phyloP scores from a whole-genome alignment of 129 eudicot genomes.

The Lonicera japonica region DNA sequence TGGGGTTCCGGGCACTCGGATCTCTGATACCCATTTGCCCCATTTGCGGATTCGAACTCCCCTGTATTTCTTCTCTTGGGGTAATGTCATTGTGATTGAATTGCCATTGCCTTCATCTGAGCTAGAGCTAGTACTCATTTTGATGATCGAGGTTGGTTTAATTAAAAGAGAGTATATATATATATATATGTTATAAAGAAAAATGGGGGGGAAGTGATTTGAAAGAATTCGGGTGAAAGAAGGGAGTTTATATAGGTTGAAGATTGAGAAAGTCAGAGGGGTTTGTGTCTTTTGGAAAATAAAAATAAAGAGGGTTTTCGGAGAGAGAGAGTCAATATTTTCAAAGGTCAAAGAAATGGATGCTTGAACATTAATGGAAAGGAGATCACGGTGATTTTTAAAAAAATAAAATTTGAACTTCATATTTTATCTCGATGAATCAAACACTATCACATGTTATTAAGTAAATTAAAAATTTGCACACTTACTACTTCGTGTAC shows the following conservation, averaged over 20 bases:
- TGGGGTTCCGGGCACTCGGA: slow-evolving; percentile 57
- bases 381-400: not conserved
- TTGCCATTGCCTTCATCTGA: slow-evolving; percentile 39
- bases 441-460: too few species aligned
- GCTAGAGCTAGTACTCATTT: slow-evolving; percentile 36
- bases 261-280: slow-evolving; percentile 19
- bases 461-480: too few species aligned
- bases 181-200: too few species aligned
- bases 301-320: not conserved
- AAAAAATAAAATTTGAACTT: too few species aligned
- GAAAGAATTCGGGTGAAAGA: not conserved
- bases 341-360: slow-evolving; percentile 29
- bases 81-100: not conserved
- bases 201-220: not conserved
- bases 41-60: slow-evolving; percentile 57
- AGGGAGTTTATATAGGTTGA: slow-evolving; percentile 35
- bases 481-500: not conserved
- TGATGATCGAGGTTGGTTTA: not conserved
- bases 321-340: slow-evolving; percentile 17
- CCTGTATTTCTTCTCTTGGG: slow-evolving; percentile 29
- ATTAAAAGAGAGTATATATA: not conserved
- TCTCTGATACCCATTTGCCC: slow-evolving; percentile 83
- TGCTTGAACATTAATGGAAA: not conserved
- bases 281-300: too few species aligned
- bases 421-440: too few species aligned